Evolutionary conservation across 2,329 filamentous ascomycete species (phyloP).

Genomic region (Pseudocercospora musae): DNA sequence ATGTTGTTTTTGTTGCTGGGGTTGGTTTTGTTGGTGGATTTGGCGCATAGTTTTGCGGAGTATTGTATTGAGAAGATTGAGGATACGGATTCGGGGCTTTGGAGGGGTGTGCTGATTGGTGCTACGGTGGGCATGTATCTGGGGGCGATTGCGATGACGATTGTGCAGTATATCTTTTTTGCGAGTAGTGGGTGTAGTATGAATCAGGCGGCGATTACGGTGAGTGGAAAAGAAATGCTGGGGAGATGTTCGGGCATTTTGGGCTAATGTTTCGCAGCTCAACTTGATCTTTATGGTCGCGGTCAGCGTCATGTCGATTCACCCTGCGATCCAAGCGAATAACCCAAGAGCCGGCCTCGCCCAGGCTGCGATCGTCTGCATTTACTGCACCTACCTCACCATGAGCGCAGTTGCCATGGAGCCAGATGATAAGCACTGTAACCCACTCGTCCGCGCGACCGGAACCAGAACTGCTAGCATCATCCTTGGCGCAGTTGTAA

Average conservation of each 20-base stretch:
- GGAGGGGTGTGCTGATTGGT: slow-evolving; percentile 84
- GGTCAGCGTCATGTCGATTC: slow-evolving; percentile 81
- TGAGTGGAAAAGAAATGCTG: slow-evolving; percentile 38
- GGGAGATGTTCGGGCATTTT: neutral
- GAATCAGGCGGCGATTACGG: slow-evolving; percentile 93
- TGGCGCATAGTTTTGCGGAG: slow-evolving; percentile 96
- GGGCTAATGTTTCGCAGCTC: slow-evolving; percentile 46
- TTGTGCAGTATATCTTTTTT: slow-evolving; percentile 97
- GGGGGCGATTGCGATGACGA: slow-evolving; percentile 85
- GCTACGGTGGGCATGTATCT: slow-evolving; percentile 94
- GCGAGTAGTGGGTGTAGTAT: slow-evolving; percentile 77
- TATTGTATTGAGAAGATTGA: slow-evolving; percentile 94
- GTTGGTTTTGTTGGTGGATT: slow-evolving; percentile 85
- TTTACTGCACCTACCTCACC: slow-evolving; percentile 98
- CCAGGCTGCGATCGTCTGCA: slow-evolving; percentile 94
- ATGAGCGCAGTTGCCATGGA: slow-evolving; percentile 99
- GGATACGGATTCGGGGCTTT: slow-evolving; percentile 75
- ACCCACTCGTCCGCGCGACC: slow-evolving; percentile 80
- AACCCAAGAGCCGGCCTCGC: slow-evolving; percentile 92
- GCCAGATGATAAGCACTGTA: slow-evolving; percentile 90
- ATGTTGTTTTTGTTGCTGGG: slow-evolving; percentile 93
- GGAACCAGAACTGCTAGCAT: slow-evolving; percentile 87
- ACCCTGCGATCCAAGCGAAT: slow-evolving; percentile 83
- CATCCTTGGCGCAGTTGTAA: slow-evolving; percentile 88
- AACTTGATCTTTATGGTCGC: slow-evolving; percentile 81